Conservation (phyloP, 805 yeast species). For the Wickerhamiella vanderwaltii region DNA sequence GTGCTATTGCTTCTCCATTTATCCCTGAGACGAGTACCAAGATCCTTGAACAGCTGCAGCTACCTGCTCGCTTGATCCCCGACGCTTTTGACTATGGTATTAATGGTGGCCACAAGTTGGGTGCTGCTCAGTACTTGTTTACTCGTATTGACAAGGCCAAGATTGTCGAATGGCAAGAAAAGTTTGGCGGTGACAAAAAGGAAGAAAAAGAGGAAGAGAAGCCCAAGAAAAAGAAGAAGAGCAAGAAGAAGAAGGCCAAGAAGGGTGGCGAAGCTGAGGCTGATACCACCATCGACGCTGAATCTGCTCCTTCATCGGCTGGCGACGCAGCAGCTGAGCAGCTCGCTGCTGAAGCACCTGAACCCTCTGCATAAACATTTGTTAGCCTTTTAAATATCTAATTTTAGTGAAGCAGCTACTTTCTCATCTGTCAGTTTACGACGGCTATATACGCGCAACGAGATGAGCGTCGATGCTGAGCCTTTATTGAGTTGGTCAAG, state of each 20-base stretch:
- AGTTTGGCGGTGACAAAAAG: slow-evolving; percentile 64
- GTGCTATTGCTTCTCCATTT: slow-evolving; percentile 72
- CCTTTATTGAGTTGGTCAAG: slow-evolving; percentile 1
- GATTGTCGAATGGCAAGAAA: slow-evolving; percentile 72
- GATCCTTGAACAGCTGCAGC: slow-evolving; percentile 70
- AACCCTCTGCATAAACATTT: neutral
- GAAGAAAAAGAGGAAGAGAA: slow-evolving; percentile 9
- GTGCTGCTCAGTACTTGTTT: slow-evolving; percentile 84
- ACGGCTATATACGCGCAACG: neutral
- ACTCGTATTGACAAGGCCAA: slow-evolving; percentile 82
- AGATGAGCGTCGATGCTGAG: slow-evolving; percentile 3
- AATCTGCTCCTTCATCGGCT: neutral
- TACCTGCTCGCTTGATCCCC: slow-evolving; percentile 66
- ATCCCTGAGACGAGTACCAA: slow-evolving; percentile 72
- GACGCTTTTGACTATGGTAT: slow-evolving; percentile 60
- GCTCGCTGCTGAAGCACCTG: neutral
- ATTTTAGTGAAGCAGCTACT: too few relatives aligned
- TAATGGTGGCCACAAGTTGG: slow-evolving; percentile 72
- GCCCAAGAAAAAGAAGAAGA: slow-evolving; percentile 11
- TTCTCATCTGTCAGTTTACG: neutral
- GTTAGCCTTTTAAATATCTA: too few relatives aligned
- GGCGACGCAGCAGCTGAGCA: neutral
- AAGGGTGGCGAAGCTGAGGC: neutral
- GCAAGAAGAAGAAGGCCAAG: slow-evolving; percentile 5
- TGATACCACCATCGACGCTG: neutral